A percentile compares a stretch with the other conserved stretches of the same genome.
Conservation (phyloP, 2,329 filamentous ascomycete genomes). For the Cladosporium sp. region DNA sequence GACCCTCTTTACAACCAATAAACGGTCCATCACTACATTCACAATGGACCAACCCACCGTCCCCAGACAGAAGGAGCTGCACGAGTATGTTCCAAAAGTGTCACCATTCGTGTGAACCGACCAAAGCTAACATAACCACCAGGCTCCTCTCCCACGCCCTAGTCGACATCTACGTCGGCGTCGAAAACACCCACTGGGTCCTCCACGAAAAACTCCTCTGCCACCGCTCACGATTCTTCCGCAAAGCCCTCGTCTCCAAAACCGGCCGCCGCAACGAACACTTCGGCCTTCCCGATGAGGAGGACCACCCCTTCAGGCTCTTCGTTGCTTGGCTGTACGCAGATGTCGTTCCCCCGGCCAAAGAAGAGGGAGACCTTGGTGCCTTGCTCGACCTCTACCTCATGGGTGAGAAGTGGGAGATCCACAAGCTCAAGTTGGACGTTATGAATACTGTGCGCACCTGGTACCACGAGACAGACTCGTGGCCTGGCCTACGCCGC, state of each 20-base stretch:
- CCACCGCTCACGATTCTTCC: constrained; percentile 52
- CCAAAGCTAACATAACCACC: constrained; percentile 1
- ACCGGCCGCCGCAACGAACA: constrained; percentile 33
- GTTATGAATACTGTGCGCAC: constrained; percentile 47
- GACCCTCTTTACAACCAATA: background rate
- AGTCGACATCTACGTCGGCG: constrained; percentile 54
- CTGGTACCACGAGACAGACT: constrained; percentile 51
- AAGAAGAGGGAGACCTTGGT: constrained; percentile 48
- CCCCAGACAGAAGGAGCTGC: constrained; percentile 10
- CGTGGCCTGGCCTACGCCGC: constrained; percentile 49
- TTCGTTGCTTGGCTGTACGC: constrained; percentile 54
- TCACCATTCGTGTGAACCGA: background rate
- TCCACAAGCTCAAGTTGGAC: constrained; percentile 44
- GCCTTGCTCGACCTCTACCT: constrained; percentile 52
- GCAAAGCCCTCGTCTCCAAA: constrained; percentile 46
- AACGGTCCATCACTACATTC: background rate
- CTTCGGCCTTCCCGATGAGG: constrained; percentile 50
- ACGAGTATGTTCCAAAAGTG: constrained; percentile 1
- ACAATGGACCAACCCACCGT: constrained; percentile 5
- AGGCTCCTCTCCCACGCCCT: constrained; percentile 52
- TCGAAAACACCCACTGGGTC: constrained; percentile 52
- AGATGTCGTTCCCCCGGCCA: constrained; percentile 42
- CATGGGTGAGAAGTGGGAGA: constrained; percentile 51
- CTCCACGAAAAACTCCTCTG: constrained; percentile 55
- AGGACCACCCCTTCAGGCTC: constrained; percentile 48